phyloP scores from a whole-genome alignment of 2,329 filamentous ascomycete species.

The Seiridium cupressi region DNA sequence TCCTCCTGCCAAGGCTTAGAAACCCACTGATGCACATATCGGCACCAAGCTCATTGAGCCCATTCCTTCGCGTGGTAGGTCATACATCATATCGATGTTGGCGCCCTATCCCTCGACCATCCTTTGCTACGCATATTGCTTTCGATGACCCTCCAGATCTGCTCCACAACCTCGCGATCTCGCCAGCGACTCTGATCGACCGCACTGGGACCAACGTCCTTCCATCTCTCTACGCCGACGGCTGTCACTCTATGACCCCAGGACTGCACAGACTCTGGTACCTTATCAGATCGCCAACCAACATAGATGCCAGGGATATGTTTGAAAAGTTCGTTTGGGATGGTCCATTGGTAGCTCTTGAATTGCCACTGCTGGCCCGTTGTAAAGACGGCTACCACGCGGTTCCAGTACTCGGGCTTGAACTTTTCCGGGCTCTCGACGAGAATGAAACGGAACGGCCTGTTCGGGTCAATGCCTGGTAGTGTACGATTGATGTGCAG shows the following conservation, averaged over 20 bases:
- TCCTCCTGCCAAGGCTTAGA: too few relatives aligned
- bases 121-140: conserved; percentile 81
- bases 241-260: conserved; percentile 85
- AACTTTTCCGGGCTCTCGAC: conserved; percentile 93
- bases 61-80: background rate
- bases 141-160: conserved; percentile 89
- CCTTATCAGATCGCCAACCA: conserved; percentile 82
- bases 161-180: conserved; percentile 89
- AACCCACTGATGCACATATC: too few relatives aligned
- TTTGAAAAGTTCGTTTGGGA: conserved; percentile 83
- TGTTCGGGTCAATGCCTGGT: conserved; percentile 65
- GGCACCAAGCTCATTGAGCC: too few relatives aligned
- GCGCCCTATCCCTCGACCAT: conserved; percentile 73
- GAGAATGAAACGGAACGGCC: conserved; percentile 88
- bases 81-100: conserved; percentile 44
- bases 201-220: conserved; percentile 42
- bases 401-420: conserved; percentile 96
- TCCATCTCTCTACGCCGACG: conserved; percentile 83
- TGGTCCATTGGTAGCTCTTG: conserved; percentile 95
- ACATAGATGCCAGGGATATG: conserved; percentile 87
- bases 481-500: conserved; percentile 80
- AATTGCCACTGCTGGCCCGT: conserved; percentile 99
- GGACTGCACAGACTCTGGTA: conserved; percentile 73
- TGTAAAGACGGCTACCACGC: conserved; percentile 94
- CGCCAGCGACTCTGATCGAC: conserved; percentile 66